Evolutionary conservation across 176 grass and related monocot genomes (phyloP).

Genomic region (Aegilops sharonensis): DNA sequence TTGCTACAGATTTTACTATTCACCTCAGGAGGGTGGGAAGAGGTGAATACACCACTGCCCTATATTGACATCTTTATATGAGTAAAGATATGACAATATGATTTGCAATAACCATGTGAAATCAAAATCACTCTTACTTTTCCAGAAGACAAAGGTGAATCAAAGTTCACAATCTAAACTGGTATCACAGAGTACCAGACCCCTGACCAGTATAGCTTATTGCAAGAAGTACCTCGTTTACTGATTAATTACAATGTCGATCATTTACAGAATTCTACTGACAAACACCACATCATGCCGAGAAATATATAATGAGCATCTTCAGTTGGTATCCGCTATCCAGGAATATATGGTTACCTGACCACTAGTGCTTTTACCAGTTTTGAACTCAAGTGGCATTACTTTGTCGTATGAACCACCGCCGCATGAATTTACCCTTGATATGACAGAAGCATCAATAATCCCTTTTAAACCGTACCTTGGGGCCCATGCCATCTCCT

Average conservation of each 20-base stretch:
- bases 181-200: not conserved
- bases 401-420: conserved; percentile 55
- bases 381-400: conserved; percentile 96
- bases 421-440: conserved; percentile 55
- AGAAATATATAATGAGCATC: not conserved
- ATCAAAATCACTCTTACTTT: not conserved
- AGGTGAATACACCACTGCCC: not conserved
- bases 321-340: not conserved
- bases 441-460: conserved; percentile 81
- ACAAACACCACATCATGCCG: not conserved
- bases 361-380: conserved; percentile 88
- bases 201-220: conserved; percentile 4
- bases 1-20: conserved; percentile 9
- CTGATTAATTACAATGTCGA: not conserved
- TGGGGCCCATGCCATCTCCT: conserved; percentile 97
- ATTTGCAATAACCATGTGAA: not conserved
- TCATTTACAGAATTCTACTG: not conserved
- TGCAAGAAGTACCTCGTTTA: not conserved
- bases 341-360: conserved; percentile 60
- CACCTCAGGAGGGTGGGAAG: not conserved
- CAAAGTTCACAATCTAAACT: not conserved
- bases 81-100: not conserved
- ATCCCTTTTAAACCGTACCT: conserved; percentile 91
- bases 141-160: not conserved
- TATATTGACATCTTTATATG: not conserved